phyloP scores from a whole-genome alignment of 2,329 filamentous ascomycete species.

The Ceratocystis albifundus region DNA sequence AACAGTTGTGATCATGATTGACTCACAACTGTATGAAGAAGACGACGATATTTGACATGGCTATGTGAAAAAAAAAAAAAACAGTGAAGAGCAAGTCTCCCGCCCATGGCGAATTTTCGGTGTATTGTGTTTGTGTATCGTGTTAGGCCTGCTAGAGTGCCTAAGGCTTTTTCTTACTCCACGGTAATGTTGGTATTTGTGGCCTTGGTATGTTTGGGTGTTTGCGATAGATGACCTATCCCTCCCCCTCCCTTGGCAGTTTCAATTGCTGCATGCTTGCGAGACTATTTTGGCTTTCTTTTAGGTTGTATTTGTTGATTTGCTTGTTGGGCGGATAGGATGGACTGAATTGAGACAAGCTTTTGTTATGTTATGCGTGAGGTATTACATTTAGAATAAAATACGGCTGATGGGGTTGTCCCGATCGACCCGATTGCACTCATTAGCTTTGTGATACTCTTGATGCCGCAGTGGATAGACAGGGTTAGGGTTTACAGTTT shows the following conservation, averaged over 20 bases:
- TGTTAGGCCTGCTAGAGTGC: background rate
- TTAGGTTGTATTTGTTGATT: background rate
- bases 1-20: constrained; percentile 58
- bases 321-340: background rate
- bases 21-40: constrained; percentile 32
- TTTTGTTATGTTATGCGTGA: constrained; percentile 1
- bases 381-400: background rate
- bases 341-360: background rate
- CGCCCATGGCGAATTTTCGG: background rate
- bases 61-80: background rate
- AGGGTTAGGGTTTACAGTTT: background rate
- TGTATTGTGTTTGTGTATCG: background rate
- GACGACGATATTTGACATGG: constrained; percentile 16
- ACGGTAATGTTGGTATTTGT: background rate
- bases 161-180: background rate
- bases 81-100: background rate
- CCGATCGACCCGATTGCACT: background rate
- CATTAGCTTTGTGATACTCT: background rate
- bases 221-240: background rate
- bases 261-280: background rate
- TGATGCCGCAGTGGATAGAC: background rate
- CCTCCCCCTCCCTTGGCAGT: background rate
- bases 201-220: background rate
- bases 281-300: background rate
- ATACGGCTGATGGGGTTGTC: background rate